phyloP scores from a whole-genome alignment of 441 rosid species.

The Populus hybrid region DNA sequence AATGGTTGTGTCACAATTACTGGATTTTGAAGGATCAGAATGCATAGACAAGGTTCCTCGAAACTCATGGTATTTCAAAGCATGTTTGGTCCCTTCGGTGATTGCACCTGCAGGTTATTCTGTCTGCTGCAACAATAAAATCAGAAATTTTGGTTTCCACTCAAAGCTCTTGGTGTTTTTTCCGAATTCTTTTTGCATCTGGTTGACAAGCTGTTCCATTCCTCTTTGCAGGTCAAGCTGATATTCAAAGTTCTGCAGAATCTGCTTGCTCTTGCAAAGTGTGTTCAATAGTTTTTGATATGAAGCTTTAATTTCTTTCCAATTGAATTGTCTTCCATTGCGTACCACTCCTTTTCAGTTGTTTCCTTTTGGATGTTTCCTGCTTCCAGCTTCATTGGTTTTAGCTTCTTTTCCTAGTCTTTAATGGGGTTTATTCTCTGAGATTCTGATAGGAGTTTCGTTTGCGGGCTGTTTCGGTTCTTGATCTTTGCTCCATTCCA shows the following conservation, averaged over 20 bases:
- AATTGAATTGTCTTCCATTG: background rate
- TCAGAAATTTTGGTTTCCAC: background rate
- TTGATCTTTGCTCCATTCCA: too few species aligned
- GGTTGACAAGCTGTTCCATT: background rate
- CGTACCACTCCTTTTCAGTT: background rate
- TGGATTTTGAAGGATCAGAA: background rate
- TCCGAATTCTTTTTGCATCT: background rate
- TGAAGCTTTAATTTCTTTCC: too few species aligned
- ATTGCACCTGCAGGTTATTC: background rate
- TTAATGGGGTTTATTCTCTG: too few species aligned
- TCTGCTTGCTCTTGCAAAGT: background rate
- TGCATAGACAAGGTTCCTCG: background rate
- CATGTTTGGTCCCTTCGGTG: background rate
- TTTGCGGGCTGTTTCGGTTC: too few species aligned
- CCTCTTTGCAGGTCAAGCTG: background rate
- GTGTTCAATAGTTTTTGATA: background rate
- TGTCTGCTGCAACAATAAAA: background rate
- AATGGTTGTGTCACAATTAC: background rate
- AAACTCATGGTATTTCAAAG: background rate
- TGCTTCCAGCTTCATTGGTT: background rate
- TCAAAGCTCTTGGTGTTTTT: background rate
- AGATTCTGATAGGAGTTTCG: too few species aligned
- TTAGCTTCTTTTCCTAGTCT: background rate
- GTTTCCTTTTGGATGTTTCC: background rate
- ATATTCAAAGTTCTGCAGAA: background rate